Base-by-base conservation (phyloP, 2,329 filamentous ascomycete genomes). In the Pseudopyricularia cyperi region DNA sequence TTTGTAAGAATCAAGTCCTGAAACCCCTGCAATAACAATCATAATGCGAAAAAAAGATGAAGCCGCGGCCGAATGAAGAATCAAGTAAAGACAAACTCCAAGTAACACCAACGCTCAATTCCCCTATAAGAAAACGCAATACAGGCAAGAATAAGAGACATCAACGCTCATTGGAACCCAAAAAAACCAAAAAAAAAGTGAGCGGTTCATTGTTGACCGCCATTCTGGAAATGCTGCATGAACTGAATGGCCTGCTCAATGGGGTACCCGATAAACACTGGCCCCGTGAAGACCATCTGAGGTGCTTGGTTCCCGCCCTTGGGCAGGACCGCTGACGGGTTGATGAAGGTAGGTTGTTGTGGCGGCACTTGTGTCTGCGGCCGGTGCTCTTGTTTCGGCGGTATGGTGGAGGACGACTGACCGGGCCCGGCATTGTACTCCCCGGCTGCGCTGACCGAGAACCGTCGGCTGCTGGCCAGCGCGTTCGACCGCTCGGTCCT, bases 231-330 rank as follows among this genome's bases (percentile, higher is more conserved):
- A 52, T 80, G 74, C 58, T 85, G 82, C 71, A 94, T 77, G 50
- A 94, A 76, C 52, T 79, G 74, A 24, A 87, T 77, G n/a, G 87
- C 86, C 63, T 94, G 83, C 54, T 94, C 87, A 55, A 89, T 78
- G 9, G 85, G 82, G 61, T 95, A 96, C 0, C 91, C 91, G 60
- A 97, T 88, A 62, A 96, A 96, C 0, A 96, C 89, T 0, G 91
- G 91, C 0, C 91, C 91, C 8, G 87, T 95, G 62, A 96, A 95
- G 0, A 94, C 74, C 78, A 96, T 85, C 59, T 85, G 83, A 9
- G 87, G 79, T 9, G 56, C 53, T 22, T 17, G 28, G 6, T 11
- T 15, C 4, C 7, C 3, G 5, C 15, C 28, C 30, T 15, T 58
- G 51, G 60, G 61, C 57, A 69, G 65, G 48, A 60, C 50, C 35